These are phyloP conservation scores for Trichophyton equinum DNA, from an alignment of 2,329 filamentous ascomycete species.

Conservation along the genomic window DNA sequence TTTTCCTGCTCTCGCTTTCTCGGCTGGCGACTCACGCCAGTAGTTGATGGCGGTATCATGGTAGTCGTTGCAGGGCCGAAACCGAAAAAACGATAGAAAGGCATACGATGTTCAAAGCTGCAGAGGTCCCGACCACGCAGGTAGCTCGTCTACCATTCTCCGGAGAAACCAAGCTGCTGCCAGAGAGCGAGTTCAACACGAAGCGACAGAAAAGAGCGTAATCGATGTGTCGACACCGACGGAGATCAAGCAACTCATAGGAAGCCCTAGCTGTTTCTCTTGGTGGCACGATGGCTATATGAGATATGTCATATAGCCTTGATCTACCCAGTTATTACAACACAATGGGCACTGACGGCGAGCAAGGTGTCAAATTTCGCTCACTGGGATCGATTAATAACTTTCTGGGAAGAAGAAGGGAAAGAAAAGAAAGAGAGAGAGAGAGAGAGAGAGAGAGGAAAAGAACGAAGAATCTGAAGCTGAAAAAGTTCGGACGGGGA, in stretches of 20 bases:
- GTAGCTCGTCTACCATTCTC: neutral
- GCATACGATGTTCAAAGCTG: neutral
- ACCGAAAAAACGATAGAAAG: no score
- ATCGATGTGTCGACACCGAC: slow-evolving; percentile 35
- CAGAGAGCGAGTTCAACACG: neutral
- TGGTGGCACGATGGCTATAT: slow-evolving; percentile 32
- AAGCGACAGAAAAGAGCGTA: neutral
- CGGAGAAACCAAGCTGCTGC: neutral
- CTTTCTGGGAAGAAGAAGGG: slow-evolving; percentile 38
- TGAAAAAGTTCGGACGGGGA: neutral
- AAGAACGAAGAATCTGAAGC: slow-evolving; percentile 1
- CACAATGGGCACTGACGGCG: slow-evolving; percentile 38
- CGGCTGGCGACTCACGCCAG: neutral
- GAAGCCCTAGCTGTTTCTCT: slow-evolving; percentile 37
- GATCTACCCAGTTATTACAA: slow-evolving; percentile 46
- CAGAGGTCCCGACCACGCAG: neutral
- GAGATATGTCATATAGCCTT: slow-evolving; percentile 19
- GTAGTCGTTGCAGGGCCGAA: neutral
- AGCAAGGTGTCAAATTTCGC: slow-evolving; percentile 47
- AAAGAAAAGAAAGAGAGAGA: slow-evolving; percentile 16
- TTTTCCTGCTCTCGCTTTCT: neutral
- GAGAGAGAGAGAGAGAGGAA: slow-evolving; percentile 15
- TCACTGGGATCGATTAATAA: slow-evolving; percentile 38
- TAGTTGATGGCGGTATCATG: neutral
- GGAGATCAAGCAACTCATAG: slow-evolving; percentile 36